Conservation (phyloP, 495 filamentous ascomycete genomes). For the Rhizodiscina lignyota region DNA sequence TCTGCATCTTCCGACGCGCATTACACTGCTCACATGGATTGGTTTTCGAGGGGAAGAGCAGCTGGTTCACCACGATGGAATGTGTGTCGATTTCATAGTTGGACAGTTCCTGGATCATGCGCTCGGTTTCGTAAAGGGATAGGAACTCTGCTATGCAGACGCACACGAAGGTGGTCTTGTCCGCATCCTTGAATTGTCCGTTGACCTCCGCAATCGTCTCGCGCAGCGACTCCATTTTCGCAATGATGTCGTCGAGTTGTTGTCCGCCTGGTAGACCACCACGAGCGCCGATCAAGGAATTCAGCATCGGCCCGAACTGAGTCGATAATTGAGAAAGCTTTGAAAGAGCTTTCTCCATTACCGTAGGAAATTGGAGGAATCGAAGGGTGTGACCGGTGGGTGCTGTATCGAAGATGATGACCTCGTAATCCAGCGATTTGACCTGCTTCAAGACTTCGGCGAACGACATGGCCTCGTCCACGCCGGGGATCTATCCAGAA, state of each 20-base stretch:
- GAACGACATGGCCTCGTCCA: constrained; percentile 99
- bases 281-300: constrained; percentile 67
- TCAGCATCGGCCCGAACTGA: constrained; percentile 93
- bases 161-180: constrained; percentile 94
- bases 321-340: constrained; percentile 87
- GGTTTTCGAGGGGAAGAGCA: constrained; percentile 77
- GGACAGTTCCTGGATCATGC: constrained; percentile 97
- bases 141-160: constrained; percentile 98
- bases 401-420: constrained; percentile 97
- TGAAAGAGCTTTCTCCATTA: constrained; percentile 92
- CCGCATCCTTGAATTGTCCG: constrained; percentile 90
- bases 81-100: constrained; percentile 93
- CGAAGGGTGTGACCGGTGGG: constrained; percentile 98
- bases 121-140: constrained; percentile 94
- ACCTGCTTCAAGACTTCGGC: constrained; percentile 98
- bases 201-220: constrained; percentile 93
- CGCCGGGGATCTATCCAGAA: constrained; percentile 70
- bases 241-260: constrained; percentile 77
- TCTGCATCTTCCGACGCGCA: constrained; percentile 92
- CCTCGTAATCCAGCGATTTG: constrained; percentile 96
- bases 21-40: constrained; percentile 92
- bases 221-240: constrained; percentile 83
- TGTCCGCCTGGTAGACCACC: constrained; percentile 82
- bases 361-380: constrained; percentile 96
- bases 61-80: constrained; percentile 93